Evolutionary conservation across 192 early-diverging fungal genomes (phyloP), one percentile per base, ranked within the genome.

Genomic region (Backusella luteola): DNA sequence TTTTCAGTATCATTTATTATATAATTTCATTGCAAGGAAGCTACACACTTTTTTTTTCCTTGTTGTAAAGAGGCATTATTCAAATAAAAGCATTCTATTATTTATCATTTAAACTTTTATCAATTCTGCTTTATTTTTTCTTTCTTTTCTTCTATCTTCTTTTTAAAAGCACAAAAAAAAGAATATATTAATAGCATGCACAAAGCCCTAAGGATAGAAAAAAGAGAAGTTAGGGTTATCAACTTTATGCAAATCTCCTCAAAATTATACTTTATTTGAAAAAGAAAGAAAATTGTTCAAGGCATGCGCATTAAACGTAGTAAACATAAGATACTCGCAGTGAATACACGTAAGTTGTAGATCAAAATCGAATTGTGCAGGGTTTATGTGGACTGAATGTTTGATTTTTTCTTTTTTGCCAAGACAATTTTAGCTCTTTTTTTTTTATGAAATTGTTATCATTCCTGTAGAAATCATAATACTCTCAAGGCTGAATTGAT

Each of bases 341-440:
- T 56, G 53, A 21, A 56, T 8, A 56, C 1, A 56, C 21, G 53
- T 21, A 56, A 21, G n/a, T 21, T 56, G 53, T 21, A 56, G 53
- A 56, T 56, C 53, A 56, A 56, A 56, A 56, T 9, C n/a, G 53
- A 56, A 56, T 21, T 56, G 53, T 56, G 53, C 53, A 56, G 53
- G 53, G 53, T 21, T n/a, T 21, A 56, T 56, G 53, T 56, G 21
- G 19, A 21, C 19, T 56, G n/a, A 7, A 9, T 56, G 21, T 1
- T 39, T 39, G 8, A 11, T 39, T 39, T 39, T 39, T 11, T n/a
- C 21, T 44, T 44, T 21, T 53, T 7, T 56, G 52, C 52, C 52
- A 53, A 53, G 52, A 53, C 52, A 53, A 53, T 1, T 21, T n/a
- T n/a, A 32, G n/a, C 4, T 53, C n/a, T 19, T n/a, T 6, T 21